Evolutionary conservation across 2,329 filamentous ascomycete genomes (phyloP), one percentile per base, ranked within the genome.

Genomic region (Parastagonospora avenae): DNA sequence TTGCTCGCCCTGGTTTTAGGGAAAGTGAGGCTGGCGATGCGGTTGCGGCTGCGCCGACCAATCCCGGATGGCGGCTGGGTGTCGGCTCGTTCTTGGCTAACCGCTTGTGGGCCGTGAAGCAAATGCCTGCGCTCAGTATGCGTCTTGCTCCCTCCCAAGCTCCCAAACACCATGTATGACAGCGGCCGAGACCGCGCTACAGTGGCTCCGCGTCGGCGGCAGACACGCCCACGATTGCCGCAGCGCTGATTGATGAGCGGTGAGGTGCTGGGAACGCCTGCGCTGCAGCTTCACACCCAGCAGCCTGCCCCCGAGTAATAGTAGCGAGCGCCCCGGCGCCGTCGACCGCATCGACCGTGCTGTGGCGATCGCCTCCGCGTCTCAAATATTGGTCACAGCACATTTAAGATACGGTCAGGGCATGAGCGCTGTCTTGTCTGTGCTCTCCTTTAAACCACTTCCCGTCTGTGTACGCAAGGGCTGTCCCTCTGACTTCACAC

Each of bases 1-100:
- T 42, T 56, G 60, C 53, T 63, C 66, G 66, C 66, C 65, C 63
- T 68, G 62, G 50, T 55, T 60, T 62, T 51, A 35, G n/a, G 37
- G 30, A 46, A 68, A 68, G 66, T 70, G 66, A 70, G 66, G 66
- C 67, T 66, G 55, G 44, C 58, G 64, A 62, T 57, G 63, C 54
- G 39, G 51, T 58, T 56, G 48, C 55, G 59, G 60, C 48, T 53
- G 49, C 55, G 41, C 58, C 53, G 53, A 58, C 63, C 62, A 67
- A 67, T 67, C 56, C 57, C 51, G 55, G 46, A 29, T 50, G 42
- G 27, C 30, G 32, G 43, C 43, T 53, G 55, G 46, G 30, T 50
- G 42, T 31, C 30, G 32, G 43, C 43, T 53, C 42, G 46, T 27
- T 42, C 39, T 24, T 46, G 16, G 43, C 50, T 54, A 54, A 51